Conservation (phyloP, 176 grass and related monocot species). For the Triticum monococcum region DNA sequence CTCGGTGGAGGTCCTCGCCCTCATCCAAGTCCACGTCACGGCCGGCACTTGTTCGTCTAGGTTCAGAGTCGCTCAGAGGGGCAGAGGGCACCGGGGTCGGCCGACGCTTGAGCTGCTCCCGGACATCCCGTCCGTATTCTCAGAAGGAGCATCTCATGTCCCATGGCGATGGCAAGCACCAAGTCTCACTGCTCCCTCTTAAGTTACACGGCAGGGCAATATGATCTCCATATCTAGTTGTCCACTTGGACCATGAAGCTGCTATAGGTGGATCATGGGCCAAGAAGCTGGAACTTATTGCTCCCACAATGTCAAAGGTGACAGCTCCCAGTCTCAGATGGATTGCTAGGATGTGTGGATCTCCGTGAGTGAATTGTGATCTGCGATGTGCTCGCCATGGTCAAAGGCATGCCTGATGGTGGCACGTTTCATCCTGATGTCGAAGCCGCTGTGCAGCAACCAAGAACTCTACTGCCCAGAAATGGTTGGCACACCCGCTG, state of each 20-base stretch:
- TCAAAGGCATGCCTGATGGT: background rate
- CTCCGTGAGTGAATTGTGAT: background rate
- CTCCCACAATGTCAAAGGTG: background rate
- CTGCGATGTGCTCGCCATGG: background rate
- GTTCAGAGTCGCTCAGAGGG: no score
- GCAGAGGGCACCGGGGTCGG: background rate
- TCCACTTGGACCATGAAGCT: background rate
- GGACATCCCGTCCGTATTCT: background rate
- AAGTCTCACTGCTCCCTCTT: background rate
- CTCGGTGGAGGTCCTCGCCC: background rate
- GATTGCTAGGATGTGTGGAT: background rate
- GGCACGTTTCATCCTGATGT: background rate
- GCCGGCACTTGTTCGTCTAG: background rate
- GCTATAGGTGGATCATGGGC: background rate
- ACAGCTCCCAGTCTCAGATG: background rate
- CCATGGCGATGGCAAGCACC: background rate
- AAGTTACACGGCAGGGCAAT: background rate
- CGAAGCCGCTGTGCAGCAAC: background rate
- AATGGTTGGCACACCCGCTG: background rate
- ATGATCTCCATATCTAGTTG: background rate
- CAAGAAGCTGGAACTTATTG: background rate
- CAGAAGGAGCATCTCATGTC: background rate
- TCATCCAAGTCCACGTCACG: background rate
- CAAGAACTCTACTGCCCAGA: background rate
- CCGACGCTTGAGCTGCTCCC: background rate